Percentiles rank a stretch among this genome's conserved stretches.
Evolutionary conservation across 768 basidiomycete species (phyloP).

Genomic region (Rhodotorula babjevae): DNA sequence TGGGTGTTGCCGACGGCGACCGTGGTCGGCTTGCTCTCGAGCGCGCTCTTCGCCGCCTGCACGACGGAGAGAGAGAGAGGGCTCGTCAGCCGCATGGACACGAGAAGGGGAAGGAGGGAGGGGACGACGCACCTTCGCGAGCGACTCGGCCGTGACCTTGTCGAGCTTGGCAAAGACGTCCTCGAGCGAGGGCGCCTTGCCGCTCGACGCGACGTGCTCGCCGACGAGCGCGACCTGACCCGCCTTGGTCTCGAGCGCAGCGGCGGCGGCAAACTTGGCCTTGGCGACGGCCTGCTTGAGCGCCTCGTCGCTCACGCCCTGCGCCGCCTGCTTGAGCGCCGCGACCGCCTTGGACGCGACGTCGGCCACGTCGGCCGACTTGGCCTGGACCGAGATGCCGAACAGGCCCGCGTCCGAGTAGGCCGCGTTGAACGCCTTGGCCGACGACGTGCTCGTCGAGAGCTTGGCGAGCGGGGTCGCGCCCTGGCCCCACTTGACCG

Average conservation of each 20-base stretch:
- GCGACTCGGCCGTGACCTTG: conserved; percentile 59
- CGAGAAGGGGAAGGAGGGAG: neutral
- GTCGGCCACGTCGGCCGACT: conserved; percentile 60
- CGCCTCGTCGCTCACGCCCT: conserved; percentile 58
- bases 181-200: conserved; percentile 55
- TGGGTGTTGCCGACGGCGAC: conserved; percentile 77
- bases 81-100: conserved; percentile 2
- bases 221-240: conserved; percentile 62
- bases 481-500: conserved; percentile 82
- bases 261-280: conserved; percentile 79
- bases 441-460: conserved; percentile 60
- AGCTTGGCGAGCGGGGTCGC: conserved; percentile 62
- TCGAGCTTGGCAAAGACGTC: conserved; percentile 65
- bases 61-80: neutral
- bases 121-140: conserved; percentile 62
- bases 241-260: conserved; percentile 62
- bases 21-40: conserved; percentile 74
- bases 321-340: conserved; percentile 56
- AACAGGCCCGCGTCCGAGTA: conserved; percentile 90
- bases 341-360: conserved; percentile 67
- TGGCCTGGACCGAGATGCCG: conserved; percentile 71
- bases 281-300: conserved; percentile 76
- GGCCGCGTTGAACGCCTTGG: conserved; percentile 70
- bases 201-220: conserved; percentile 54
- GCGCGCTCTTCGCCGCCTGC: conserved; percentile 63